phyloP scores from a whole-genome alignment of 805 yeast genomes.

The Ogataea methylovora region DNA sequence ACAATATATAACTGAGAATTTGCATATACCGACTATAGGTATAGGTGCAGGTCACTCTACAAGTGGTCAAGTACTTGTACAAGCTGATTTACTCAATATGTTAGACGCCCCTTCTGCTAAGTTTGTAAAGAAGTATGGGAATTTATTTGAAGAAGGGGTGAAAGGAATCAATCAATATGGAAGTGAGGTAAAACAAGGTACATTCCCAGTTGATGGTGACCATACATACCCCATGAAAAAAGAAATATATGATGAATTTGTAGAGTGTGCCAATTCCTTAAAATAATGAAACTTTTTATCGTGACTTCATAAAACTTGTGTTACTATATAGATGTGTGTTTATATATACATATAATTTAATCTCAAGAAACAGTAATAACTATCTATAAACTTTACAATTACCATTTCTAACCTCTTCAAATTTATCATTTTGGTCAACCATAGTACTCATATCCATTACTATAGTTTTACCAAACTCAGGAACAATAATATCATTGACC shows the following conservation, averaged over 20 bases:
- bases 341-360: too few relatives aligned
- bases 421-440: conserved; percentile 3
- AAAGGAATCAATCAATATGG: conserved; percentile 47
- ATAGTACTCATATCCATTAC: conserved; percentile 37
- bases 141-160: conserved; percentile 41
- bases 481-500: conserved; percentile 43
- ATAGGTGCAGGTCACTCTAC: conserved; percentile 88
- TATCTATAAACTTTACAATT: conserved; percentile 11
- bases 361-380: not conserved
- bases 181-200: conserved; percentile 44
- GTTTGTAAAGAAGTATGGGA: conserved; percentile 67
- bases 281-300: not conserved
- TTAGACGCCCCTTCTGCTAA: conserved; percentile 49
- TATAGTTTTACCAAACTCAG: conserved; percentile 70
- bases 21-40: conserved; percentile 81
- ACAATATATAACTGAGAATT: conserved; percentile 46
- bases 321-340: not conserved
- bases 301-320: not conserved
- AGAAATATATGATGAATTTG: conserved; percentile 45
- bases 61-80: conserved; percentile 86
- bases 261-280: conserved; percentile 18
- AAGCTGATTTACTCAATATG: conserved; percentile 79
- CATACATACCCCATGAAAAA: conserved; percentile 69
- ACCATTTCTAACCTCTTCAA: conserved; percentile 9
- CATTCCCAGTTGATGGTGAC: conserved; percentile 52